Evolutionary conservation across 179 eudicot genomes (phyloP).

Genomic region (Corrigiola litoralis): DNA sequence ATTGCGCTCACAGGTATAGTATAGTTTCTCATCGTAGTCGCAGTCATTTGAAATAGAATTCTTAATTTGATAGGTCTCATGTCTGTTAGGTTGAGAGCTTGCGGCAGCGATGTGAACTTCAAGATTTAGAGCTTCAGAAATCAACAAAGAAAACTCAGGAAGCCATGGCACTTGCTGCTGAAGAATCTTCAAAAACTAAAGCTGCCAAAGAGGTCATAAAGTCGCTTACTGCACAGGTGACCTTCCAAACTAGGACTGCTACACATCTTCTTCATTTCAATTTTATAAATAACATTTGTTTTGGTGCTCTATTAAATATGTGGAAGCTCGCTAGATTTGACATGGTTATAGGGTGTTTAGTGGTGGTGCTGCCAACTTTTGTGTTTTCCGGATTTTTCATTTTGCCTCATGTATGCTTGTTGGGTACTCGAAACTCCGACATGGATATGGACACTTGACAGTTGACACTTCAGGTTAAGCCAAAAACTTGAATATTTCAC

Average conservation of each 20-base stretch:
- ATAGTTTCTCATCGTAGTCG: background rate
- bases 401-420: too few relatives aligned
- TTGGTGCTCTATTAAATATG: background rate
- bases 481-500: too few relatives aligned
- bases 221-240: constrained; percentile 88
- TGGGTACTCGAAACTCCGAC: too few relatives aligned
- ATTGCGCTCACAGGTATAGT: constrained; percentile 71
- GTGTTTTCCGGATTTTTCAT: too few relatives aligned
- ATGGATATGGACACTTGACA: too few relatives aligned
- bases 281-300: background rate
- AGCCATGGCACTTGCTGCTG: constrained; percentile 73
- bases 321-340: background rate
- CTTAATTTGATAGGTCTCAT: constrained; percentile 10
- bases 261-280: background rate
- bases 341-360: background rate
- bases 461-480: too few relatives aligned
- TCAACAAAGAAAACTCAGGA: constrained; percentile 76
- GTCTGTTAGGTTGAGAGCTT: constrained; percentile 63
- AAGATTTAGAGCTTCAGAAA: constrained; percentile 72
- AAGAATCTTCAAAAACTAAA: constrained; percentile 87
- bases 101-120: constrained; percentile 65
- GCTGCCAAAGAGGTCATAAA: constrained; percentile 97
- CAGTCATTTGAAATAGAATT: background rate
- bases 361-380: too few relatives aligned
- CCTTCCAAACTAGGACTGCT: background rate